phyloP scores from a whole-genome alignment of 441 rosid genomes.

The Biscutella laevigata region DNA sequence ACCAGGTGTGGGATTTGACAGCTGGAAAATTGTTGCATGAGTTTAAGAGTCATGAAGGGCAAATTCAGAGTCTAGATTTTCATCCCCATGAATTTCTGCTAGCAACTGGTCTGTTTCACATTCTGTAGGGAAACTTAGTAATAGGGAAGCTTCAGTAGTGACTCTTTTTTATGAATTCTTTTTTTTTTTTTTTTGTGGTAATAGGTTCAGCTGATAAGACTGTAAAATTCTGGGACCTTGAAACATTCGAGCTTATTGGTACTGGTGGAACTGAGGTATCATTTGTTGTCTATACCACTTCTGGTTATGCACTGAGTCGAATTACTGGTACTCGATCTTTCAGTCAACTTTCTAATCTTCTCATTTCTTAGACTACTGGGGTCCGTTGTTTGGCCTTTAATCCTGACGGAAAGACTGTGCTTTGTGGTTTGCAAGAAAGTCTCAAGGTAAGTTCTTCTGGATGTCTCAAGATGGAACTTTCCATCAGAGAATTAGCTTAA shows the following conservation, averaged over 20 bases:
- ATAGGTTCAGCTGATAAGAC: constrained; percentile 98
- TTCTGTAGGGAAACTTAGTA: constrained; percentile 10
- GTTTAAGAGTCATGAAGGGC: constrained; percentile 90
- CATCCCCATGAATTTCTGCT: constrained; percentile 95
- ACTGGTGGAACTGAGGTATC: constrained; percentile 92
- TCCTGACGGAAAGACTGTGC: constrained; percentile 91
- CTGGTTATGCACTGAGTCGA: not conserved
- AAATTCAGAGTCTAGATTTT: constrained; percentile 87
- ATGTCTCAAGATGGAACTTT: too few species aligned
- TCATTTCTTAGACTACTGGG: constrained; percentile 60
- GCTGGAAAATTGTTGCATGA: constrained; percentile 98
- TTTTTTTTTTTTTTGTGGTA: constrained; percentile 5
- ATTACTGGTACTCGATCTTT: not conserved
- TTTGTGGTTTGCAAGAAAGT: constrained; percentile 94
- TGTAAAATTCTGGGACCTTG: constrained; percentile 98
- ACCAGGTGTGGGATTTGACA: constrained; percentile 96
- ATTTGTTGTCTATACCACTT: constrained; percentile 11
- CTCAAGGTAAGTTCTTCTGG: constrained; percentile 51
- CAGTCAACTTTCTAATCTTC: not conserved
- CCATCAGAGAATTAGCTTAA: not conserved
- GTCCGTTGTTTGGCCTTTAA: constrained; percentile 88
- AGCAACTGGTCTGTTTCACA: constrained; percentile 68
- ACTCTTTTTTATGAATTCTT: not conserved
- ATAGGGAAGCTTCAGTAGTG: not conserved
- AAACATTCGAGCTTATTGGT: constrained; percentile 92